These are phyloP conservation scores for Silene uniflora DNA, from an alignment of 148 eudicot species.

Conservation along the genomic window DNA sequence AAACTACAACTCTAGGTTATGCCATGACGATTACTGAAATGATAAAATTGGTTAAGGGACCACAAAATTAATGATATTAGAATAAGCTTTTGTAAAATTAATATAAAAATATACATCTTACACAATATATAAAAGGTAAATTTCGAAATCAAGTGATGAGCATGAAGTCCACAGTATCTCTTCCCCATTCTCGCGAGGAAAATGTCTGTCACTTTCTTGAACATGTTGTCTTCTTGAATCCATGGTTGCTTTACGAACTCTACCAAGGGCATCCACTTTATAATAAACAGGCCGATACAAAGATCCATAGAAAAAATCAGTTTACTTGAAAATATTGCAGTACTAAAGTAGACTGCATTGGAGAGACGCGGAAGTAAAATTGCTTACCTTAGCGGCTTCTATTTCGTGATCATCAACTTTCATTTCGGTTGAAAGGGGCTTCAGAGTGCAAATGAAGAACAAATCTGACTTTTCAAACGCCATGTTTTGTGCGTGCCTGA, in stretches of 20 bases:
- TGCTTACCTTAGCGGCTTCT: constrained; percentile 69
- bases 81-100: too few species aligned
- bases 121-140: too few species aligned
- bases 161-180: constrained; percentile 63
- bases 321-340: background rate
- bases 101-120: too few species aligned
- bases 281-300: too few species aligned
- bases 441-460: constrained; percentile 82
- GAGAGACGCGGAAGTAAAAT: background rate
- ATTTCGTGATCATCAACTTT: constrained; percentile 70
- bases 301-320: background rate
- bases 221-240: constrained; percentile 65
- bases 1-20: too few species aligned
- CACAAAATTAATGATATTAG: too few species aligned
- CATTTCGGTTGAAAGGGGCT: constrained; percentile 62
- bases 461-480: constrained; percentile 86
- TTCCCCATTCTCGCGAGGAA: constrained; percentile 63
- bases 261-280: constrained; percentile 87
- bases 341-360: background rate
- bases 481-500: constrained; percentile 87
- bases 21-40: too few species aligned
- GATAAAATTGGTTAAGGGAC: too few species aligned
- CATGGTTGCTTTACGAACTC: constrained; percentile 71
- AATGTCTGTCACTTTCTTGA: constrained; percentile 66
- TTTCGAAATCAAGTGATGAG: constrained; percentile 63